phyloP scores from a whole-genome alignment of 441 rosid species.

The Eruca vesicaria region DNA sequence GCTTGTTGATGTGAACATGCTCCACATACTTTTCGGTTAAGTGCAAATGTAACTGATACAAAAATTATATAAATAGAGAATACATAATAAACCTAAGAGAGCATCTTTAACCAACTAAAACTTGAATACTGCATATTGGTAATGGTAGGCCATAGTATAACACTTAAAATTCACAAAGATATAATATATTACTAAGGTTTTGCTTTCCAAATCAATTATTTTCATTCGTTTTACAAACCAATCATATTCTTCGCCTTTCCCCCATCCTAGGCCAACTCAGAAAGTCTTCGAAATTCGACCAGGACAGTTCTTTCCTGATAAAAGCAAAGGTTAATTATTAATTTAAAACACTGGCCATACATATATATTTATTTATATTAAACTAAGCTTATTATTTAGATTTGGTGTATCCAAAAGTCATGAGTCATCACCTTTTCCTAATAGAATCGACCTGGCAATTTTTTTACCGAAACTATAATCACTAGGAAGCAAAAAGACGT shows the following conservation, averaged over 20 bases:
- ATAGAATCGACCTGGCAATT: not conserved
- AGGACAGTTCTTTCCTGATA: not conserved
- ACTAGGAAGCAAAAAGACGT: not conserved
- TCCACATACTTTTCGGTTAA: no score
- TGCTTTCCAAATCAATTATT: not conserved
- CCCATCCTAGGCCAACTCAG: not conserved
- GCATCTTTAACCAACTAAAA: no score
- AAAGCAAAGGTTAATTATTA: not conserved
- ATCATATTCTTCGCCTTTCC: not conserved
- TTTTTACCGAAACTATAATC: not conserved
- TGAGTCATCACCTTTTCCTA: not conserved
- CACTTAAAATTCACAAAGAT: no score
- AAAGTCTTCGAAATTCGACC: not conserved
- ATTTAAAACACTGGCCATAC: not conserved
- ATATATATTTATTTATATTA: not conserved
- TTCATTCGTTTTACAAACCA: not conserved
- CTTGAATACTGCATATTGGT: no score
- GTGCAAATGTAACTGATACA: no score
- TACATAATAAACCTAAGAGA: no score
- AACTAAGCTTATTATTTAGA: not conserved
- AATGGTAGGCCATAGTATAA: no score
- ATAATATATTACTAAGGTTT: no score
- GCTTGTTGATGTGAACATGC: no score
- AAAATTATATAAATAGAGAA: no score
- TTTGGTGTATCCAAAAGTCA: not conserved